phyloP scores from a whole-genome alignment of 345 rosid genomes.

The Brassica rapa region DNA sequence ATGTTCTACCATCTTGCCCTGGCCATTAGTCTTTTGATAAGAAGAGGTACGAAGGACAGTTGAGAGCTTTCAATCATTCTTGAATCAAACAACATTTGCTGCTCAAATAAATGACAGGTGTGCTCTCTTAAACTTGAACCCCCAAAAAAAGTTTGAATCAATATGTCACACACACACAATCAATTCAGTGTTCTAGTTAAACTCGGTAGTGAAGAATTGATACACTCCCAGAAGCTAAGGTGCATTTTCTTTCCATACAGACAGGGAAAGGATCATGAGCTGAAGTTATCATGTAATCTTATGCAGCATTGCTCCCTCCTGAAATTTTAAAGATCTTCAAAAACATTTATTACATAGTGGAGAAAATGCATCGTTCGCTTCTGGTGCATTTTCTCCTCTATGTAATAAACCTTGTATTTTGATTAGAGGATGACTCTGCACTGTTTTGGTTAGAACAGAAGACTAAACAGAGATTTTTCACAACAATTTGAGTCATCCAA shows the following conservation, averaged over 20 bases:
- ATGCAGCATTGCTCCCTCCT: too few species aligned
- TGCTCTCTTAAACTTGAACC: background rate
- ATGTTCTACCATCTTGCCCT: conserved; percentile 2
- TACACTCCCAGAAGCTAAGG: background rate
- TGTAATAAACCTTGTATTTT: too few species aligned
- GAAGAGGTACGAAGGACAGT: background rate
- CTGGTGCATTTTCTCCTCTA: too few species aligned
- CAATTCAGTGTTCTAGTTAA: background rate
- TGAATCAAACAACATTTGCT: background rate
- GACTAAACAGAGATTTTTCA: too few species aligned
- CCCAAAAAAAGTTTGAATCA: background rate
- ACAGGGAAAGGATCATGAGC: background rate
- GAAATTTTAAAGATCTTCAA: too few species aligned
- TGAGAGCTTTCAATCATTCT: background rate
- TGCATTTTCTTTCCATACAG: background rate
- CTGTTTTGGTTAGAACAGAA: too few species aligned
- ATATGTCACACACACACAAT: background rate
- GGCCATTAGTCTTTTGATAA: conserved; percentile 6
- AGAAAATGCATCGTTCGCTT: too few species aligned
- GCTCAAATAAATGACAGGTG: background rate
- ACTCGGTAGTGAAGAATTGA: background rate
- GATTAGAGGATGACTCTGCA: too few species aligned
- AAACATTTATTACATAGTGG: too few species aligned
- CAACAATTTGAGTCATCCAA: too few species aligned
- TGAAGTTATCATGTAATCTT: background rate